A percentile compares a stretch with the other conserved stretches of the same genome.
These are phyloP conservation scores for Sphaerulina vaccinii DNA, from an alignment of 2,329 filamentous ascomycete genomes.

Conservation along the genomic window DNA sequence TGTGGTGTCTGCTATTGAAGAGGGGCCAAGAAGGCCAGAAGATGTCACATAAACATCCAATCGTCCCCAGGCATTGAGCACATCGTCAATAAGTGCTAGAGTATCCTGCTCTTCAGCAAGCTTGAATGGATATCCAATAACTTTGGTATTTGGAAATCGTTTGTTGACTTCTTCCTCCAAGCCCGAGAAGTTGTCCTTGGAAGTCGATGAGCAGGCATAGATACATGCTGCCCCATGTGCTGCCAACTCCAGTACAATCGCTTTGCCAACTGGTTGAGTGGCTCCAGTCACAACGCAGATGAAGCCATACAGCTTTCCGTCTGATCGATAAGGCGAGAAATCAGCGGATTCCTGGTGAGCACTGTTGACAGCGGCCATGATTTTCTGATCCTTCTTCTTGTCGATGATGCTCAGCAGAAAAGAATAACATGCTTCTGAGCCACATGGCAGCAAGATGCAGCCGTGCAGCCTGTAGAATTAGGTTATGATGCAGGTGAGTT, in stretches of 20 bases:
- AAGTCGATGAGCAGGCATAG: slow-evolving; percentile 55
- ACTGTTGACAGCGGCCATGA: slow-evolving; percentile 22
- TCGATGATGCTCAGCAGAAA: not conserved
- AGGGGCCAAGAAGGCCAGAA: slow-evolving; percentile 58
- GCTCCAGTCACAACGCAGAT: slow-evolving; percentile 65
- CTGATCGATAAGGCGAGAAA: slow-evolving; percentile 58
- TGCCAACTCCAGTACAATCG: slow-evolving; percentile 60
- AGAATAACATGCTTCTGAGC: not conserved
- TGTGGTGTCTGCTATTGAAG: slow-evolving; percentile 56
- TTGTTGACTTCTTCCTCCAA: slow-evolving; percentile 47
- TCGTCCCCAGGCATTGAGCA: slow-evolving; percentile 60
- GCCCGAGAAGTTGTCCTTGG: slow-evolving; percentile 43
- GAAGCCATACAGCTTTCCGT: slow-evolving; percentile 64
- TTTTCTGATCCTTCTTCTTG: not conserved
- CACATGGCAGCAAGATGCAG: not conserved
- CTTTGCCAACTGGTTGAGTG: slow-evolving; percentile 59
- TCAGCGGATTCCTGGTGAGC: slow-evolving; percentile 21
- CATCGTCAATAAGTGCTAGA: slow-evolving; percentile 60
- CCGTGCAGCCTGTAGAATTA: not conserved
- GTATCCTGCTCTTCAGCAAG: slow-evolving; percentile 61
- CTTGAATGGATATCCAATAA: slow-evolving; percentile 62
- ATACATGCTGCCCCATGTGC: slow-evolving; percentile 65
- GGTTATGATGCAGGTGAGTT: not conserved
- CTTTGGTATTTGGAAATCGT: slow-evolving; percentile 56
- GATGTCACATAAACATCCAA: slow-evolving; percentile 62